Evolutionary conservation across 345 rosid species (phyloP), one percentile per base, ranked within the genome.

Genomic region (Capsella bursapastoris): DNA sequence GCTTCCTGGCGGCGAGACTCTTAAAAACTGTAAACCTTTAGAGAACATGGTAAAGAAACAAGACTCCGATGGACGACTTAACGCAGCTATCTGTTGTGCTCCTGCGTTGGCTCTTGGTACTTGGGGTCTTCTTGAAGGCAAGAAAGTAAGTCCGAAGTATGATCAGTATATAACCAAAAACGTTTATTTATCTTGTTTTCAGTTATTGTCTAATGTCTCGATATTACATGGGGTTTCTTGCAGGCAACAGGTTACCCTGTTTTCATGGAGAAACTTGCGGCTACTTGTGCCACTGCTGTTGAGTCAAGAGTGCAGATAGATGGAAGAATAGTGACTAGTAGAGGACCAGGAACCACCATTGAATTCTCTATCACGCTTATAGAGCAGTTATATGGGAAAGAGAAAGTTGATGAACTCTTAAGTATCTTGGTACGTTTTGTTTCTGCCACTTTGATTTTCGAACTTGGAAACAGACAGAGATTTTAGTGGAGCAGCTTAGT

Each of bases 181-280:
- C 22, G 16, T 27, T 11, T 47, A 0, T 3, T 63, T 11, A 1
- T 6, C 15, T 55, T 66, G 56, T 32, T 25, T 15, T 51, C 50
- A 32, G 38, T 32, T 50, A 41, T 35, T 47, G 31, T 52, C 32
- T 64, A 22, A 55, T 63, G 14, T 41, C 32, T 71, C 32, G 28
- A 15, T 40, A 37, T 64, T 9, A 15, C 27, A 6, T 53, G 43
- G 78, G 57, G 18, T 8, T 56, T 11, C 12, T 59, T 63, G 48
- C 82, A 92, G 99, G 99, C 99, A 12, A 95, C 99, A 18, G 88
- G 97, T 78, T 81, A 87, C 70, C 99, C 98, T 0, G 76, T 87
- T 38, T 90, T 90, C 61, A 90, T 92, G 99, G 91, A 90, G 78
- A 89, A 92, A 79, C 80, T 92, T 67, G 79, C 87, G 68, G 80